These are phyloP conservation scores for Carex pumila DNA, from an alignment of 176 grass and related monocot genomes.

Conservation along the genomic window DNA sequence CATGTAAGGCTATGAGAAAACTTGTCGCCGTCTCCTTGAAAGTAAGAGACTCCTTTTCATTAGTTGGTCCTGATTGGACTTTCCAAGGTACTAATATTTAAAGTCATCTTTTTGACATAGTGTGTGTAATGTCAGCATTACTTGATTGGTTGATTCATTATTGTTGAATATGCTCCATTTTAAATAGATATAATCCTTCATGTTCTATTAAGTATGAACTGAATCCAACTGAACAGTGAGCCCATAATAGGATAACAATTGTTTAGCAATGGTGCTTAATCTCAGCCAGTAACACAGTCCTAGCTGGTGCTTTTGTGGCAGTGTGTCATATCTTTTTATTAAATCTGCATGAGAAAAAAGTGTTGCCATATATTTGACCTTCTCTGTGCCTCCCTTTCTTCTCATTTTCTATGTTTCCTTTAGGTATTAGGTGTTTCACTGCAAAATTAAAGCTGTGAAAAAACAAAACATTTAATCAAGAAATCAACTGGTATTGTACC, in stretches of 20 bases:
- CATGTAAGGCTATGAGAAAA: neutral
- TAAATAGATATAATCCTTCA: neutral
- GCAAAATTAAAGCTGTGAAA: neutral
- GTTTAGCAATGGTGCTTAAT: neutral
- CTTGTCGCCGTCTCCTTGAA: neutral
- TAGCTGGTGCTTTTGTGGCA: neutral
- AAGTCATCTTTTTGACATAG: neutral
- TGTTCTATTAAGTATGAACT: neutral
- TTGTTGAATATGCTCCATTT: neutral
- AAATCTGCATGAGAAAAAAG: neutral
- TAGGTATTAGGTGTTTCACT: neutral
- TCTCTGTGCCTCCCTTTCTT: neutral
- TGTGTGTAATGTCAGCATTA: constrained; percentile 1
- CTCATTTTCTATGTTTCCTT: neutral
- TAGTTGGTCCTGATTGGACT: constrained; percentile 1
- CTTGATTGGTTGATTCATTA: neutral
- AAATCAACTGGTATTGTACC: neutral
- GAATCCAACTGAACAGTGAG: neutral
- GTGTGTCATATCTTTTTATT: neutral
- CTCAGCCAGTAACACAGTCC: neutral
- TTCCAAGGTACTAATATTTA: neutral
- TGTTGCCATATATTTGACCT: neutral
- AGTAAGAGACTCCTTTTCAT: neutral
- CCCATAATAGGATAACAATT: neutral
- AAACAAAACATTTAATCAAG: neutral